phyloP scores from a whole-genome alignment of 2,329 filamentous ascomycete species.

The Pseudocercospora ulei region DNA sequence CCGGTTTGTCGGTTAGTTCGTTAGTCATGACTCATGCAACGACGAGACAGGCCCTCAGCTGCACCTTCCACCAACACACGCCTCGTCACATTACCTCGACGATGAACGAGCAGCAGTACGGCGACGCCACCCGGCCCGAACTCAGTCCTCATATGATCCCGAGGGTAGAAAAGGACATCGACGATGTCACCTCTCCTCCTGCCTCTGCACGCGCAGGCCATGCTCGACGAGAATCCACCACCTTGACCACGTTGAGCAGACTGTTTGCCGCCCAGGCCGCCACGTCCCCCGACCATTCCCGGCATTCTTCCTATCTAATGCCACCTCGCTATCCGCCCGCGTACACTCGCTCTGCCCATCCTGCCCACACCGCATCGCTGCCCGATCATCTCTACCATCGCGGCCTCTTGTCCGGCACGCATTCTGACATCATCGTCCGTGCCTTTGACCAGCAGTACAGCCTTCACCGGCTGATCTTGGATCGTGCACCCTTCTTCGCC shows the following conservation, averaged over 20 bases:
- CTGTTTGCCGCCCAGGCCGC: conserved; percentile 39
- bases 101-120: conserved; percentile 18
- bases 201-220: conserved; percentile 26
- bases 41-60: too few species aligned
- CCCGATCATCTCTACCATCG: conserved; percentile 46
- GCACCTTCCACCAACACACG: too few species aligned
- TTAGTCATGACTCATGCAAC: too few species aligned
- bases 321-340: conserved; percentile 18
- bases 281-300: conserved; percentile 34
- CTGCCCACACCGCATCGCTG: conserved; percentile 32
- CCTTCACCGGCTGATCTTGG: conserved; percentile 48
- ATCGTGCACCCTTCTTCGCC: conserved; percentile 49
- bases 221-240: conserved; percentile 35
- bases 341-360: conserved; percentile 21
- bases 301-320: conserved; percentile 38
- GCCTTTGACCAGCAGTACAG: conserved; percentile 47
- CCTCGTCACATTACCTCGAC: too few species aligned
- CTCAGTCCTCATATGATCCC: conserved; percentile 30
- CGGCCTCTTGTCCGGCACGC: conserved; percentile 44
- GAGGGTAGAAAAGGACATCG: conserved; percentile 42
- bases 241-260: conserved; percentile 39
- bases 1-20: too few species aligned
- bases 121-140: conserved; percentile 7
- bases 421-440: conserved; percentile 47
- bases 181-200: conserved; percentile 41